A percentile compares a stretch with the other conserved stretches of the same genome.
These are phyloP conservation scores for Botrytis sinoallii DNA, from an alignment of 2,329 filamentous ascomycete species.

Conservation along the genomic window DNA sequence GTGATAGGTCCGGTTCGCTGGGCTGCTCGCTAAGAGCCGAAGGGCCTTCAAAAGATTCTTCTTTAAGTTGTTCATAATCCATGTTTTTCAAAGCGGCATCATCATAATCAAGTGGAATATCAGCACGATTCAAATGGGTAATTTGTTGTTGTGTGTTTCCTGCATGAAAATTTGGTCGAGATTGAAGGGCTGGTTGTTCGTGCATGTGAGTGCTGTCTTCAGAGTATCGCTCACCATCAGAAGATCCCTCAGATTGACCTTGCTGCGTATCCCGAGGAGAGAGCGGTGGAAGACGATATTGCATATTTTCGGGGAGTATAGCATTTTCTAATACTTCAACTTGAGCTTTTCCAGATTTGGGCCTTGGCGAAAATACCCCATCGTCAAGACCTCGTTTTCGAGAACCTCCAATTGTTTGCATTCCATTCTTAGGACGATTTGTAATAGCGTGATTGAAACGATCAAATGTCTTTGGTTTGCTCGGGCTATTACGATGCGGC, in stretches of 20 bases:
- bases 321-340: background rate
- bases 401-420: background rate
- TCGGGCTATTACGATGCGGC: background rate
- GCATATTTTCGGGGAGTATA: background rate
- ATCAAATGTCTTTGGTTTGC: slow-evolving; percentile 2
- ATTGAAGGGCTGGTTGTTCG: slow-evolving; percentile 10
- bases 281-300: background rate
- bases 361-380: slow-evolving; percentile 5
- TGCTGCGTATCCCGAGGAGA: background rate
- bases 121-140: background rate
- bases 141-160: background rate
- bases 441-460: slow-evolving; percentile 8
- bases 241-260: background rate
- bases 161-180: slow-evolving; percentile 1
- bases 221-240: slow-evolving; percentile 8
- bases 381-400: slow-evolving; percentile 9
- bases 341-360: background rate
- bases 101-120: slow-evolving; percentile 13
- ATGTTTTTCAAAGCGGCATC: slow-evolving; percentile 12
- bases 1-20: slow-evolving; percentile 9
- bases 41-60: slow-evolving; percentile 17
- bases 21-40: background rate
- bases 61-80: slow-evolving; percentile 10
- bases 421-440: background rate
- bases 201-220: background rate